Conservation (phyloP, 331 rosid genomes). For the Prunus yedoensis region DNA sequence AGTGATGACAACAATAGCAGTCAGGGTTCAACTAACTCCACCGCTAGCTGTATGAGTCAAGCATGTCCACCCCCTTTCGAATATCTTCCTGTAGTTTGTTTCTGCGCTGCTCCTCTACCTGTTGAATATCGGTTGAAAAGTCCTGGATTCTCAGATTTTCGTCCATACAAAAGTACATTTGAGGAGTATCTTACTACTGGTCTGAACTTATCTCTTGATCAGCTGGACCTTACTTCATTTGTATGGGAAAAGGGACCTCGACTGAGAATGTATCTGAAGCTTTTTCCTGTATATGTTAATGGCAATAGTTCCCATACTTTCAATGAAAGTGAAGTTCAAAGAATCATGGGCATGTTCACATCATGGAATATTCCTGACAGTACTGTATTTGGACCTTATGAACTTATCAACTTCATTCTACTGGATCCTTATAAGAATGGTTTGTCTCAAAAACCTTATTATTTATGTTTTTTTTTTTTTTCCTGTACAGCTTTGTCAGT, state of each 20-base stretch:
- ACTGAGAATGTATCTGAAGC: slow-evolving; percentile 57
- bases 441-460: slow-evolving; percentile 42
- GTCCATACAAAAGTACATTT: slow-evolving; percentile 43
- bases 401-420: slow-evolving; percentile 47
- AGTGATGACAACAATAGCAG: slow-evolving; percentile 19
- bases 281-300: slow-evolving; percentile 53
- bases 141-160: slow-evolving; percentile 75
- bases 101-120: slow-evolving; percentile 68
- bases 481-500: neutral
- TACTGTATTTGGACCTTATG: slow-evolving; percentile 78
- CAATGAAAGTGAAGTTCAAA: slow-evolving; percentile 53
- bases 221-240: slow-evolving; percentile 47
- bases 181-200: slow-evolving; percentile 47
- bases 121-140: slow-evolving; percentile 81
- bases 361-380: slow-evolving; percentile 58
- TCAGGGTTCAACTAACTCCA: slow-evolving; percentile 27
- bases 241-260: slow-evolving; percentile 75
- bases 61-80: slow-evolving; percentile 70
- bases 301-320: slow-evolving; percentile 28
- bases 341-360: slow-evolving; percentile 53
- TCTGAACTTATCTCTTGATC: slow-evolving; percentile 40
- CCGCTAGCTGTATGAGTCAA: slow-evolving; percentile 35
- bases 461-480: slow-evolving; percentile 13
- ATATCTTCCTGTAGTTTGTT: slow-evolving; percentile 47
- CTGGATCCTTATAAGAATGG: slow-evolving; percentile 48